phyloP scores from a whole-genome alignment of 805 yeast genomes.

The Lachancea sp. region DNA sequence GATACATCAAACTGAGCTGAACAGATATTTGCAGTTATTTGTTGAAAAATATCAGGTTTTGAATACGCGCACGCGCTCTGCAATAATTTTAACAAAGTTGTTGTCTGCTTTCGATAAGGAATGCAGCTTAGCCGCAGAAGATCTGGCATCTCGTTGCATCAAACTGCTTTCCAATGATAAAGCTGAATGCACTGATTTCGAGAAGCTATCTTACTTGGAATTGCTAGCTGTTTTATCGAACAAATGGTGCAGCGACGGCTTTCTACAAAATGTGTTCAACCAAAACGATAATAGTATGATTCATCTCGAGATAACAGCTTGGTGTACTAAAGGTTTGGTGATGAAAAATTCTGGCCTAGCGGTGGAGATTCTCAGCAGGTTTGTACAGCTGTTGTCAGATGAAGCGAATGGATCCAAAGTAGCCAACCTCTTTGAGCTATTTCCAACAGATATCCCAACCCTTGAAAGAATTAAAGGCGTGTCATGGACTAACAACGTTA shows the following conservation, averaged over 20 bases:
- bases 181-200: slow-evolving; percentile 11
- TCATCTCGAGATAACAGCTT: slow-evolving; percentile 50
- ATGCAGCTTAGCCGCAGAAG: slow-evolving; percentile 19
- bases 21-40: slow-evolving; percentile 36
- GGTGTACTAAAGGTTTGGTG: slow-evolving; percentile 69
- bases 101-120: slow-evolving; percentile 48
- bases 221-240: slow-evolving; percentile 23
- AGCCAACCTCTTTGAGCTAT: slow-evolving; percentile 54
- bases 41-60: slow-evolving; percentile 19
- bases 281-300: slow-evolving; percentile 15
- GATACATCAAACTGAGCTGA: slow-evolving; percentile 41
- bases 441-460: slow-evolving; percentile 61
- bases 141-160: slow-evolving; percentile 5
- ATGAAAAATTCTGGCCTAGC: slow-evolving; percentile 46
- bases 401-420: slow-evolving; percentile 33
- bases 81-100: slow-evolving; percentile 40
- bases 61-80: slow-evolving; percentile 26
- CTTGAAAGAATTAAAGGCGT: slow-evolving; percentile 43
- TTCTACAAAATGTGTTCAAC: slow-evolving; percentile 11
- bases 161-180: slow-evolving; percentile 5
- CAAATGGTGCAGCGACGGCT: slow-evolving; percentile 24
- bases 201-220: slow-evolving; percentile 26
- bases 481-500: slow-evolving; percentile 48
- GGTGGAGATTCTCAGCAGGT: slow-evolving; percentile 29
- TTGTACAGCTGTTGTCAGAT: slow-evolving; percentile 34